These are phyloP conservation scores for Amaranthus hypochondriacus DNA, from an alignment of 148 eudicot species.

Conservation along the genomic window DNA sequence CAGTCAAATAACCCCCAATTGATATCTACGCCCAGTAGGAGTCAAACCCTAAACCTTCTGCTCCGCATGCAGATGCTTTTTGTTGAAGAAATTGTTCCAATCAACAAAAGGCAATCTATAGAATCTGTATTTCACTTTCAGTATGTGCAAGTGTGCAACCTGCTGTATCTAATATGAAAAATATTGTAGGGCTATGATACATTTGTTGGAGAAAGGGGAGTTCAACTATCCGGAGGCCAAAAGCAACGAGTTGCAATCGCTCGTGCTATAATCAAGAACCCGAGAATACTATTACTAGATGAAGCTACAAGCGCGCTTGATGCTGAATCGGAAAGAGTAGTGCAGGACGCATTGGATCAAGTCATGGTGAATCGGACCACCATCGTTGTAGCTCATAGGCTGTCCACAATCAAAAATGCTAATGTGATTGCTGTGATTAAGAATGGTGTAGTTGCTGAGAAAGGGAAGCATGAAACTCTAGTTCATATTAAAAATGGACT, in stretches of 20 bases:
- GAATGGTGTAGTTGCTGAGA: constrained; percentile 62
- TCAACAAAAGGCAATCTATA: no score
- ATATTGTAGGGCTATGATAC: constrained; percentile 62
- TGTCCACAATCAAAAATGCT: constrained; percentile 61
- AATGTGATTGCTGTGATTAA: constrained; percentile 60
- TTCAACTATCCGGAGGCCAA: constrained; percentile 73
- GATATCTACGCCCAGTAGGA: no score
- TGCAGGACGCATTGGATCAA: constrained; percentile 62
- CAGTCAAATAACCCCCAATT: no score
- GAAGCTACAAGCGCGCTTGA: constrained; percentile 87
- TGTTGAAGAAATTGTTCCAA: no score
- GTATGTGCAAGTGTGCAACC: not conserved
- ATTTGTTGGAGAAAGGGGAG: constrained; percentile 67
- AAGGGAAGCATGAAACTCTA: constrained; percentile 59
- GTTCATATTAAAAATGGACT: constrained; percentile 48
- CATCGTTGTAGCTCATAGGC: constrained; percentile 57
- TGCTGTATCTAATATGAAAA: not conserved
- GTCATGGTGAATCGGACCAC: constrained; percentile 70
- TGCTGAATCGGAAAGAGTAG: constrained; percentile 65
- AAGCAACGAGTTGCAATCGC: constrained; percentile 81
- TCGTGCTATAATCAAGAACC: constrained; percentile 65
- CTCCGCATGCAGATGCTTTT: no score
- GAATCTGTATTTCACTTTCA: not conserved
- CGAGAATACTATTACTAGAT: constrained; percentile 53
- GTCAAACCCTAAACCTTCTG: no score